phyloP scores from a whole-genome alignment of 2,329 filamentous ascomycete genomes.

The Hypoxylon sp. region DNA sequence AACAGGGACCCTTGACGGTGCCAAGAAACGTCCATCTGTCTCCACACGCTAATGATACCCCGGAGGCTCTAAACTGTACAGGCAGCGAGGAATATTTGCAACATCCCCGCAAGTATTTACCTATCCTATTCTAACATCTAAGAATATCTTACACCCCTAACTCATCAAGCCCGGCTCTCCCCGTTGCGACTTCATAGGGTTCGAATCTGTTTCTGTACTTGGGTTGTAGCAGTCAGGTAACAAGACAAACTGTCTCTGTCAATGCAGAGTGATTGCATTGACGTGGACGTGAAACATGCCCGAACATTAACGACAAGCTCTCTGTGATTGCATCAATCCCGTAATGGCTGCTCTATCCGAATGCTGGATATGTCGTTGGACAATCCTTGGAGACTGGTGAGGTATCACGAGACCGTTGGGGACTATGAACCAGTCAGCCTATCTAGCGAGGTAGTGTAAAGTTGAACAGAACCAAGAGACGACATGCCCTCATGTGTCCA shows the following conservation, averaged over 20 bases:
- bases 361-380: slow-evolving; percentile 5
- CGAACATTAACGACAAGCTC: slow-evolving; percentile 13
- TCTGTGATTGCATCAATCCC: slow-evolving; percentile 9
- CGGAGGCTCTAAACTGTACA: slow-evolving; percentile 38
- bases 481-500: slow-evolving; percentile 1
- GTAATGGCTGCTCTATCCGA: slow-evolving; percentile 9
- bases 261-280: slow-evolving; percentile 27
- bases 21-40: slow-evolving; percentile 27
- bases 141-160: slow-evolving; percentile 15
- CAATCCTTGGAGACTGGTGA: slow-evolving; percentile 15
- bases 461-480: slow-evolving; percentile 25
- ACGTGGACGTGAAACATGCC: slow-evolving; percentile 6
- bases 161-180: slow-evolving; percentile 13
- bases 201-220: slow-evolving; percentile 1
- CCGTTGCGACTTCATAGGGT: slow-evolving; percentile 8
- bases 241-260: not conserved
- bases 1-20: slow-evolving; percentile 26
- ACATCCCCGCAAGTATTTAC: slow-evolving; percentile 21
- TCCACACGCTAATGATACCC: slow-evolving; percentile 41
- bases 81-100: slow-evolving; percentile 11
- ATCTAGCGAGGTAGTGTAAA: slow-evolving; percentile 18
- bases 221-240: not conserved
- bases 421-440: slow-evolving; percentile 15
- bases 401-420: slow-evolving; percentile 32
- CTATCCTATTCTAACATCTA: slow-evolving; percentile 25